phyloP scores from a whole-genome alignment of 495 filamentous ascomycete genomes.

The Penicillium taxi region DNA sequence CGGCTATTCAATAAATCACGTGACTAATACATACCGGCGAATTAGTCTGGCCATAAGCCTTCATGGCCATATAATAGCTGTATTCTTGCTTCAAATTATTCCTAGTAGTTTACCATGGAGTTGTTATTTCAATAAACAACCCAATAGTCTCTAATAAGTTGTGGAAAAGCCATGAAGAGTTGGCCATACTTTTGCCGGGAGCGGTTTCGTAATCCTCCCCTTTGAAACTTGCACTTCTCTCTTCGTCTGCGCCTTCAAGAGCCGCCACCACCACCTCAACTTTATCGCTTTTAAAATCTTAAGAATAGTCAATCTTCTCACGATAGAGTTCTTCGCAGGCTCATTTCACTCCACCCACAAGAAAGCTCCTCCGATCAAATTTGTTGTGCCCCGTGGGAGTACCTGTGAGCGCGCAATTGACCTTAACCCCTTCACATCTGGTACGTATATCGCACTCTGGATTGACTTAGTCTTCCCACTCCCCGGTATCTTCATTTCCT shows the following conservation, averaged over 20 bases:
- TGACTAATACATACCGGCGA: conserved; percentile 14
- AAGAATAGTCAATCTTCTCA: no score
- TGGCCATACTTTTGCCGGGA: conserved; percentile 11
- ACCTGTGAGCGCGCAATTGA: neutral
- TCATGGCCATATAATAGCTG: neutral
- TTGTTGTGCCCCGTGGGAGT: no score
- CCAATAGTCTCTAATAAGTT: neutral
- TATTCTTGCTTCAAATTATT: neutral
- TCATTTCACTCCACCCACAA: no score
- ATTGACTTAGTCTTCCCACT: neutral
- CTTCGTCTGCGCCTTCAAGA: conserved; percentile 12
- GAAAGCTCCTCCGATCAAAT: no score
- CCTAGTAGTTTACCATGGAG: no score
- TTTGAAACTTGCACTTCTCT: conserved; percentile 14
- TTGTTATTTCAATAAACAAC: no score
- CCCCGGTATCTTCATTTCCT: neutral
- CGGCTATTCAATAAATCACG: conserved; percentile 5
- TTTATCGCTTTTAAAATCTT: conserved; percentile 1
- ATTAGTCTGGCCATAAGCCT: conserved; percentile 3
- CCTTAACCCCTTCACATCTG: neutral
- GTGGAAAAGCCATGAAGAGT: conserved; percentile 9
- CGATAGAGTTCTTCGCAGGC: no score
- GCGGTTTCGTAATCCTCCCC: conserved; percentile 19
- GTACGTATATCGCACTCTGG: neutral
- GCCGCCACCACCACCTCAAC: conserved; percentile 6